phyloP scores from a whole-genome alignment of 176 grass and related monocot genomes.

The Tillandsia fasciculata region DNA sequence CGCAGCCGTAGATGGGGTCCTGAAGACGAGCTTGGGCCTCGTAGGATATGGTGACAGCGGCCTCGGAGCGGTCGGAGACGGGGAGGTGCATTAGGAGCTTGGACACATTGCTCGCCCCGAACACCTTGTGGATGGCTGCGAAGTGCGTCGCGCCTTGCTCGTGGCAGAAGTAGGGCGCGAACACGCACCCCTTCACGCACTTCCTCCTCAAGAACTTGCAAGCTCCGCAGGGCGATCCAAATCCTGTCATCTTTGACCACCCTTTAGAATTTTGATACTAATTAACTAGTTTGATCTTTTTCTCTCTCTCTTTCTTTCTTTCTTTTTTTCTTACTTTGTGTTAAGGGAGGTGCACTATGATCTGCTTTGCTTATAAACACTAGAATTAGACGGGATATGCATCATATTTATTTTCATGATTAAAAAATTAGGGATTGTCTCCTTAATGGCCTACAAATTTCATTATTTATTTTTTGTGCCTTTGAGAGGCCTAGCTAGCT shows the following conservation, averaged over 20 bases:
- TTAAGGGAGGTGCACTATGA: neutral
- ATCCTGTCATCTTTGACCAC: conserved; percentile 1
- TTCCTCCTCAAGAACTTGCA: conserved; percentile 12
- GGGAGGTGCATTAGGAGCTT: conserved; percentile 15
- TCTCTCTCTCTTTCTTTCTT: neutral
- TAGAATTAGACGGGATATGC: neutral
- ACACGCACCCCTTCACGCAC: conserved; percentile 4
- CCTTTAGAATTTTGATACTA: neutral
- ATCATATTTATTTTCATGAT: neutral
- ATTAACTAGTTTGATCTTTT: neutral
- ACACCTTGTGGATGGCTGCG: conserved; percentile 11
- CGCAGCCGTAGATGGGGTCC: conserved; percentile 10
- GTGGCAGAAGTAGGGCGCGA: conserved; percentile 8
- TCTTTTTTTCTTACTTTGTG: neutral
- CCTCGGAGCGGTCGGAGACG: neutral
- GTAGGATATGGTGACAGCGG: neutral
- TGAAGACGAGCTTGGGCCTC: conserved; percentile 8
- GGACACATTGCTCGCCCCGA: conserved; percentile 3
- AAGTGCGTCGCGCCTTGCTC: conserved; percentile 7
- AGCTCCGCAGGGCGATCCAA: conserved; percentile 7
- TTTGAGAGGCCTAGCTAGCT: neutral
- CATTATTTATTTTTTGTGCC: neutral
- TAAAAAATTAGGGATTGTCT: neutral
- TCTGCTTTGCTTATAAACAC: conserved; percentile 8
- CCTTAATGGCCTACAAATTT: conserved; percentile 9